phyloP scores from a whole-genome alignment of 2,329 filamentous ascomycete genomes.

The Thielaviopsis ethacetica region DNA sequence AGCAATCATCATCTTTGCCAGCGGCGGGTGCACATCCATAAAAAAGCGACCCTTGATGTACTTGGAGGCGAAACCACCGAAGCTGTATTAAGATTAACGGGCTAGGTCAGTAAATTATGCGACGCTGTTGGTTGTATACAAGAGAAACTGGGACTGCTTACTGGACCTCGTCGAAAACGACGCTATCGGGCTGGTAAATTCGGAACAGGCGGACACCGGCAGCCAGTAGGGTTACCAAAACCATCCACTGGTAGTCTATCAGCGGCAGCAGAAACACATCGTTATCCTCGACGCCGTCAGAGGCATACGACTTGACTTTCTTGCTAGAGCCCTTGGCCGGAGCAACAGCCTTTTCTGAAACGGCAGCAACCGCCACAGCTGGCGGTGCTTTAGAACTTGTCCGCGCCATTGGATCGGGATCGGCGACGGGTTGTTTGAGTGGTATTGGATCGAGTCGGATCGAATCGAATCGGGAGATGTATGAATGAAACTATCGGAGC shows the following conservation, averaged over 20 bases:
- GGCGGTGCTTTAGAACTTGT: constrained; percentile 4
- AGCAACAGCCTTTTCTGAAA: background rate
- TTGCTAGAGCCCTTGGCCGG: constrained; percentile 12
- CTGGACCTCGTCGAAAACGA: constrained; percentile 99
- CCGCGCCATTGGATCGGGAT: constrained; percentile 1
- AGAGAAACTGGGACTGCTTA: constrained; percentile 33
- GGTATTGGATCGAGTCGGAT: background rate
- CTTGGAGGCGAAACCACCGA: constrained; percentile 94
- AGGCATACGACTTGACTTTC: constrained; percentile 44
- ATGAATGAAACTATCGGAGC: background rate
- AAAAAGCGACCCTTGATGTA: constrained; percentile 99
- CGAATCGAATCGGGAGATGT: background rate
- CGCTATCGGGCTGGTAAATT: constrained; percentile 89
- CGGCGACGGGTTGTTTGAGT: background rate
- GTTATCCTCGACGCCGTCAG: constrained; percentile 70
- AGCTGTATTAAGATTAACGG: constrained; percentile 49
- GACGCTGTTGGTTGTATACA: too few relatives aligned
- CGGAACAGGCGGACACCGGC: constrained; percentile 75
- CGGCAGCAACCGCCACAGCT: background rate
- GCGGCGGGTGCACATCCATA: constrained; percentile 98
- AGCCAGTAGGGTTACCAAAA: constrained; percentile 57
- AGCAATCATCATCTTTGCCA: constrained; percentile 93
- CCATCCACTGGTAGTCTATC: constrained; percentile 67
- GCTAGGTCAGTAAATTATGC: background rate
- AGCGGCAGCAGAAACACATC: constrained; percentile 77